phyloP scores from a whole-genome alignment of 805 yeast genomes.

The Monosporozyma servazzii region DNA sequence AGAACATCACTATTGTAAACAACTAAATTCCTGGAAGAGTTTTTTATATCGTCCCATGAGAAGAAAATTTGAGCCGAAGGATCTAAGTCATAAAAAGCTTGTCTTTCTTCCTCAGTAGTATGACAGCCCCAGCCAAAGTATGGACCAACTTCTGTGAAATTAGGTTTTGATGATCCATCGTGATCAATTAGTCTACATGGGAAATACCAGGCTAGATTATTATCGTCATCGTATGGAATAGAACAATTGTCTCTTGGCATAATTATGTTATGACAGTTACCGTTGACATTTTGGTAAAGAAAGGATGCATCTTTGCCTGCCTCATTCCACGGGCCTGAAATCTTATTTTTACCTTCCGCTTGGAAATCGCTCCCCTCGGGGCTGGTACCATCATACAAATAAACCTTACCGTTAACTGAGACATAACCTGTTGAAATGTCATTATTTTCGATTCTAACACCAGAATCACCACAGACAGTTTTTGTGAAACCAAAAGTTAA shows the following conservation, averaged over 20 bases:
- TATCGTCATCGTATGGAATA: slow-evolving; percentile 58
- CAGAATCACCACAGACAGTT: slow-evolving; percentile 54
- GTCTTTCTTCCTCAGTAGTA: slow-evolving; percentile 60
- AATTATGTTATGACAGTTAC: slow-evolving; percentile 75
- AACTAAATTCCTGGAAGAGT: slow-evolving; percentile 63
- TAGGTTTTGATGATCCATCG: slow-evolving; percentile 64
- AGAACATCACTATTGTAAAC: slow-evolving; percentile 86
- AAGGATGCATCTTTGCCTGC: slow-evolving; percentile 83
- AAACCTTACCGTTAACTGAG: slow-evolving; percentile 76
- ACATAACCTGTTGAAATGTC: slow-evolving; percentile 4
- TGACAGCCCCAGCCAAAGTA: slow-evolving; percentile 91
- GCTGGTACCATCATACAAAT: slow-evolving; percentile 53
- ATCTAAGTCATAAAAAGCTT: slow-evolving; percentile 50
- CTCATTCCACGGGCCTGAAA: slow-evolving; percentile 80
- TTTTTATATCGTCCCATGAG: slow-evolving; percentile 79
- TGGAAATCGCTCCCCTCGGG: slow-evolving; percentile 77
- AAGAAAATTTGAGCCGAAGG: slow-evolving; percentile 72
- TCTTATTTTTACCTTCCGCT: slow-evolving; percentile 45
- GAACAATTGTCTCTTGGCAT: slow-evolving; percentile 57
- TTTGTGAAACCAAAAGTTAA: slow-evolving; percentile 85
- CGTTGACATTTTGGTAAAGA: slow-evolving; percentile 85
- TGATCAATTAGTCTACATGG: slow-evolving; percentile 71
- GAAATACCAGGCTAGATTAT: slow-evolving; percentile 87
- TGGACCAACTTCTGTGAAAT: slow-evolving; percentile 43
- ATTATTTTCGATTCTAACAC: slow-evolving; percentile 13